Percentiles rank a stretch among this genome's conserved stretches.
Evolutionary conservation across 2,329 filamentous ascomycete genomes (phyloP).

Genomic region (Ascochyta koolunga): DNA sequence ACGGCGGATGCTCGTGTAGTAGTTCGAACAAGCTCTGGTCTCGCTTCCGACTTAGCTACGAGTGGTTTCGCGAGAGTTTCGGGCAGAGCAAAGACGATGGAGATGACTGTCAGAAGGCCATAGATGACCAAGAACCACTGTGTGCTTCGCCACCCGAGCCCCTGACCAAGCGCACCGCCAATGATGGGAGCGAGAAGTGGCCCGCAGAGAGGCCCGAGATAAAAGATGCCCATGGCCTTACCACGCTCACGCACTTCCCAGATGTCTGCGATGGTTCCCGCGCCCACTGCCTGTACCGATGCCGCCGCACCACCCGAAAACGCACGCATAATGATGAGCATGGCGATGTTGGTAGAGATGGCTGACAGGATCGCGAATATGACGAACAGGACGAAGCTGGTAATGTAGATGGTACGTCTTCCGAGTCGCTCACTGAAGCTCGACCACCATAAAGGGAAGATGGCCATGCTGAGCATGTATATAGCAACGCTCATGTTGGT

Average conservation of each 20-base stretch:
- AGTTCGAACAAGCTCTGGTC: slow-evolving; percentile 31
- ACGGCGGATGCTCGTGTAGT: slow-evolving; percentile 45
- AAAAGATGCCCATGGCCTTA: slow-evolving; percentile 49
- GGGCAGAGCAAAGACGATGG: slow-evolving; percentile 44
- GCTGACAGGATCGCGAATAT: slow-evolving; percentile 43
- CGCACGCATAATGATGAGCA: slow-evolving; percentile 46
- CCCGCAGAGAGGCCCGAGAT: slow-evolving; percentile 48
- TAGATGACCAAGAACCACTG: slow-evolving; percentile 50
- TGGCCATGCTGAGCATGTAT: slow-evolving; percentile 51
- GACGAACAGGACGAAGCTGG: slow-evolving; percentile 43
- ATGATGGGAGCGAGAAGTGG: slow-evolving; percentile 49
- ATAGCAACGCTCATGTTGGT: slow-evolving; percentile 50
- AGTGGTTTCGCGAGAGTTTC: slow-evolving; percentile 38
- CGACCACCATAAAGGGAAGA: slow-evolving; percentile 52
- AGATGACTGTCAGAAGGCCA: slow-evolving; percentile 39
- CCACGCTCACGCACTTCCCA: slow-evolving; percentile 48
- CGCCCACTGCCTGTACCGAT: slow-evolving; percentile 47
- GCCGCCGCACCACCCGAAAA: slow-evolving; percentile 47
- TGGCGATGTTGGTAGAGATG: slow-evolving; percentile 43
- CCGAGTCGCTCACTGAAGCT: slow-evolving; percentile 47
- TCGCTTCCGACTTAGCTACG: slow-evolving; percentile 1
- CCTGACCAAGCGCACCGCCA: slow-evolving; percentile 43
- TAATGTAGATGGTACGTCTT: slow-evolving; percentile 45
- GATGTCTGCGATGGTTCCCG: slow-evolving; percentile 47
- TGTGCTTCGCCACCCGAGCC: slow-evolving; percentile 47